Evolutionary conservation across 164 flowering plant species (phyloP).

Genomic region (Chloranthus sessilifolius): DNA sequence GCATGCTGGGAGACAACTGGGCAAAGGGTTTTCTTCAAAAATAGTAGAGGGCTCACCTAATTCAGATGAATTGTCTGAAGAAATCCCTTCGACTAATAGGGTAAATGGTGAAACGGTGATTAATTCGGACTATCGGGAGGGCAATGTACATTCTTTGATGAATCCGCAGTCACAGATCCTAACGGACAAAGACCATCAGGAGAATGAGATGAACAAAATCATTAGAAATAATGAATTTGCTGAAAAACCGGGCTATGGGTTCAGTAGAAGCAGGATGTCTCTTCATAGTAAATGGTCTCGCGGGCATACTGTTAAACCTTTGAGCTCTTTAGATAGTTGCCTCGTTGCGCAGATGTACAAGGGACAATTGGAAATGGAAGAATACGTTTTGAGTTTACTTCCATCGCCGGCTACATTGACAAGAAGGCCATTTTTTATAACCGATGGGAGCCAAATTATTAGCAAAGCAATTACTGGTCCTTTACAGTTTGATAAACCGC

Average conservation of each 20-base stretch:
- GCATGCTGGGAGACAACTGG: conserved; percentile 13
- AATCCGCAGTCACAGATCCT: conserved; percentile 16
- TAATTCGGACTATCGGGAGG: conserved; percentile 12
- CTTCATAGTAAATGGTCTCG: conserved; percentile 29
- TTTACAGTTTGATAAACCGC: conserved; percentile 12
- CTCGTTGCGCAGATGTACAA: conserved; percentile 63
- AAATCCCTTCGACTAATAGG: conserved; percentile 21
- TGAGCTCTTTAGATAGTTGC: conserved; percentile 66
- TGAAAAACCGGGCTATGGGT: conserved; percentile 13
- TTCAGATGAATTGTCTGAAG: conserved; percentile 17
- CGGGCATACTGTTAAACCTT: conserved; percentile 33
- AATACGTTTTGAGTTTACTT: conserved; percentile 33
- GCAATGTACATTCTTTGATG: conserved; percentile 20
- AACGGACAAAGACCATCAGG: conserved; percentile 8
- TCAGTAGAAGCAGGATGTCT: conserved; percentile 22
- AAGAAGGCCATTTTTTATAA: conserved; percentile 51
- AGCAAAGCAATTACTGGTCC: conserved; percentile 29
- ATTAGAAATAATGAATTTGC: conserved; percentile 10
- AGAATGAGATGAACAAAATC: too few relatives aligned
- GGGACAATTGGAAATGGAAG: conserved; percentile 46
- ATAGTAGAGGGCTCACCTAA: conserved; percentile 4
- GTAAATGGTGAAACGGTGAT: conserved; percentile 14
- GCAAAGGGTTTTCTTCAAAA: conserved; percentile 16
- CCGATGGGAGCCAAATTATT: conserved; percentile 54
- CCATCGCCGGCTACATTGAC: conserved; percentile 30